Base-by-base conservation (phyloP, 306 rosid species). In the Rosa chinensis region DNA sequence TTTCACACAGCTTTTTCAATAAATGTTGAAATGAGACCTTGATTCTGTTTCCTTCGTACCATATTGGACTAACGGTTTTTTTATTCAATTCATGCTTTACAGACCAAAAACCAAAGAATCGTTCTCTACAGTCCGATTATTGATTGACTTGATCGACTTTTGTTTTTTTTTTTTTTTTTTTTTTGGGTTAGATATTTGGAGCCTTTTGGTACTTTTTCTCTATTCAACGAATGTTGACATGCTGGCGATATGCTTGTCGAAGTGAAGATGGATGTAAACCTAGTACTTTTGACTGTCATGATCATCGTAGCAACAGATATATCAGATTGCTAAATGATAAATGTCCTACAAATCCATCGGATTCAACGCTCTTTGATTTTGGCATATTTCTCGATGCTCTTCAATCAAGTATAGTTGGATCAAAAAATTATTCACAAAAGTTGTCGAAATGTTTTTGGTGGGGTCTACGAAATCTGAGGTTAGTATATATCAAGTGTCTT, bases 401-500 rank as follows among this genome's bases (percentile, higher is more conserved):
- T 42, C 11, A 83, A 3, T 81, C 89, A 48, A 66, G 78, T 42
- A 12, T 76, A 2, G 52, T 66, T 11, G 47, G 40, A 2, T 77
- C 82, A 8, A 58, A 45, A 37, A 9, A 86, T 59, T 66, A 77
- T 66, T 49, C 66, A 2, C 55, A 8, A 44, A 86, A 83, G 59
- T 42, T 83, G 52, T 66, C 61, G 11, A 43, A 43, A 14, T 78
- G 87, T 66, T 83, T 86, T 43, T 83, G 82, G 79, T 86, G 87
- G 87, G 85, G 87, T 2, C 56, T 83, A 17, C 66, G 76, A 83
- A 80, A 86, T 78, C 8, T 83, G 40, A 86, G 89, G 89, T 52
- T 16, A 14, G 56, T 40, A n/a, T n/a, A n/a, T n/a, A 32, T 32
- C 35, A 32, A 32, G 35, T 32, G 35, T 32, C 35, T 32, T 32